A percentile compares a stretch with the other conserved stretches of the same genome.
phyloP scores from a whole-genome alignment of 345 rosid species.

The Eucalyptus paniculata region DNA sequence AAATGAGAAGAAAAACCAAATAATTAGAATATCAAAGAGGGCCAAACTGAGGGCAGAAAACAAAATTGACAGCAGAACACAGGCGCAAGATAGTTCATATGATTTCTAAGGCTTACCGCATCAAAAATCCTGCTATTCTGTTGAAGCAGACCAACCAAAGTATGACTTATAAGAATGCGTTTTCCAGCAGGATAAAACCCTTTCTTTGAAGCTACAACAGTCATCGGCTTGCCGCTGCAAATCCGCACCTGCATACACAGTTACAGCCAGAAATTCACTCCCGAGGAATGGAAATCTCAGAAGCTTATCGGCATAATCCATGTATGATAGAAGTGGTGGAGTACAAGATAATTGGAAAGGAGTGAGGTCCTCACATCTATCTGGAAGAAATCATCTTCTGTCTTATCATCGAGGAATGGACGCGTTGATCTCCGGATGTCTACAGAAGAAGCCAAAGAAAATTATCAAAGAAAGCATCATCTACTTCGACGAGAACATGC shows the following conservation, averaged over 20 bases:
- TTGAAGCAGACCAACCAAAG: conserved; percentile 75
- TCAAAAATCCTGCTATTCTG: conserved; percentile 74
- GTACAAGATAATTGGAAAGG: neutral
- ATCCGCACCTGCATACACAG: conserved; percentile 48
- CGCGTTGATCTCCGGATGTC: conserved; percentile 64
- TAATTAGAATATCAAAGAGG: neutral
- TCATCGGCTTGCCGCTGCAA: conserved; percentile 78
- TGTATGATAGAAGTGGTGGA: neutral
- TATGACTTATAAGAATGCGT: conserved; percentile 49
- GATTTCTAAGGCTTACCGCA: conserved; percentile 33
- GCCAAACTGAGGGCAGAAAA: neutral
- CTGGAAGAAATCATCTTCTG: conserved; percentile 64
- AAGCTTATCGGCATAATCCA: neutral
- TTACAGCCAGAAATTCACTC: neutral
- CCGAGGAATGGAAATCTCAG: neutral
- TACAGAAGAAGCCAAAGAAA: conserved; percentile 5
- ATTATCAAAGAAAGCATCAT: neutral
- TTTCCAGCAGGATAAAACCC: conserved; percentile 88
- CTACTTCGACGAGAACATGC: neutral
- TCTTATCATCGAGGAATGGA: conserved; percentile 54
- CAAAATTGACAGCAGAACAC: neutral
- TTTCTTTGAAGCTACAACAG: conserved; percentile 51
- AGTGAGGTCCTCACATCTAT: conserved; percentile 53
- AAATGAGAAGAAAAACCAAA: neutral
- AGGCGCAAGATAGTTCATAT: neutral